Base-by-base conservation (phyloP, 768 basidiomycete genomes). In the Saitozyma podzolica region DNA sequence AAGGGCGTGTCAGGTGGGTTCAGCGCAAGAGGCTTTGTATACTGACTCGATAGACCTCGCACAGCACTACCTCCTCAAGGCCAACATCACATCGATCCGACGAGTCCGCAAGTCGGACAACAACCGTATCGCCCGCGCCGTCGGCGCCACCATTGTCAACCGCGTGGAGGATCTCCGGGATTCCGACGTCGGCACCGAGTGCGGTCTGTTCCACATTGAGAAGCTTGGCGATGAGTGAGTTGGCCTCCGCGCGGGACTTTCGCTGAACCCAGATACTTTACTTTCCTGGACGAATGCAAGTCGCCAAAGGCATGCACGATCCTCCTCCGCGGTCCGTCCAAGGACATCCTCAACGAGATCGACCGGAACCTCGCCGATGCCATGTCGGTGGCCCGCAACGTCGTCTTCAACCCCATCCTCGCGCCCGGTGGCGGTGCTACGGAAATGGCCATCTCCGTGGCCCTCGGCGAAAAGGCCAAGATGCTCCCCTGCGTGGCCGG, bases 71-170 rank as follows among this genome's bases (percentile, higher is more conserved):
- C 85, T 98, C 62, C 85, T 86, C 72, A 90, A 90, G 73, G 84
- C 89, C 67, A 89, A 92, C 74, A 86, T 98, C 62, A 89, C 92
- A n/a, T 90, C 91, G 40, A 84, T 98, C 64, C 90, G 96, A 48
- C 89, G 96, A n/a, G 93, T 98, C 9, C 89, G 96, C 76, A 99
- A 98, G 80, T 93, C 92, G 3, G 96, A 99, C 80, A 97, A 98
- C 83, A 99, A 98, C 81, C 90, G 96, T 50, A 91, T 98, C 67
- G 96, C 96, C 0, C 88, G 96, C 29, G 94, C 93, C 0, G 88
- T 91, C 45, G 93, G 93, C 20, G 95, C 91, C 1, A 97, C 92
- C 40, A 97, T 99, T 80, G 91, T 99, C 64, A 98, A 98, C 81
- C 87, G 94, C 14, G 84, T 93, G 19, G 96, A 99, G 76, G 95